Conservation (phyloP, 2,329 filamentous ascomycete genomes). For the Penicillium nordicum region DNA sequence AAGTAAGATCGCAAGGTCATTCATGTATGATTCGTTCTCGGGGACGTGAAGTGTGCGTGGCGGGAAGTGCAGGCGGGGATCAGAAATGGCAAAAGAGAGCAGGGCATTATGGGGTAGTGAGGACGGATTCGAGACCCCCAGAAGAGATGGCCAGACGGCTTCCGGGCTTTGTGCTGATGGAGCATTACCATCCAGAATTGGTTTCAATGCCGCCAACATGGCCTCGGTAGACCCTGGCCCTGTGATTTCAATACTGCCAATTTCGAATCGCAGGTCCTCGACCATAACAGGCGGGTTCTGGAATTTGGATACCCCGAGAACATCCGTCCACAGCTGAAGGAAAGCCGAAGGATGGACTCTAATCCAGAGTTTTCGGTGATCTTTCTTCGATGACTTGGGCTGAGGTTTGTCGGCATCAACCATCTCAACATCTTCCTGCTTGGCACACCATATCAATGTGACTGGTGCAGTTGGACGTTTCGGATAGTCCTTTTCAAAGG, state of each 20-base stretch:
- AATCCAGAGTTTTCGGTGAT: slow-evolving; percentile 60
- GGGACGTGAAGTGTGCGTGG: slow-evolving; percentile 55
- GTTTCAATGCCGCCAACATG: slow-evolving; percentile 65
- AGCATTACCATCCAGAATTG: slow-evolving; percentile 29
- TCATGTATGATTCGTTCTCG: slow-evolving; percentile 33
- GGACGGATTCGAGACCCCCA: slow-evolving; percentile 62
- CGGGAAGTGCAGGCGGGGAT: slow-evolving; percentile 78
- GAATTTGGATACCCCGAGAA: slow-evolving; percentile 57
- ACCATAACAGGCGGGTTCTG: slow-evolving; percentile 60
- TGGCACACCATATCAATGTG: slow-evolving; percentile 70
- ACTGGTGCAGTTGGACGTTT: slow-evolving; percentile 66
- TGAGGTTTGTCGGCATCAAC: slow-evolving; percentile 23
- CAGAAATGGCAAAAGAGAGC: slow-evolving; percentile 68
- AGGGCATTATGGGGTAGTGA: slow-evolving; percentile 67
- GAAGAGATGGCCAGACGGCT: slow-evolving; percentile 41
- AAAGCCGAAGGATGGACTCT: slow-evolving; percentile 78
- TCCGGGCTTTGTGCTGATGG: slow-evolving; percentile 32
- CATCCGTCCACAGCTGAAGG: slow-evolving; percentile 60
- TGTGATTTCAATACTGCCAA: slow-evolving; percentile 67
- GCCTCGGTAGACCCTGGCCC: slow-evolving; percentile 77
- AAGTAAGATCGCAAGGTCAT: slow-evolving; percentile 57
- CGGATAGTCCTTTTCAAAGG: slow-evolving; percentile 53
- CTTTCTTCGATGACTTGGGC: slow-evolving; percentile 26
- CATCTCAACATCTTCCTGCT: slow-evolving; percentile 38
- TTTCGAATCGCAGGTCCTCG: slow-evolving; percentile 67